Evolutionary conservation across 148 eudicot genomes (phyloP).

Genomic region (Rheum nobile): DNA sequence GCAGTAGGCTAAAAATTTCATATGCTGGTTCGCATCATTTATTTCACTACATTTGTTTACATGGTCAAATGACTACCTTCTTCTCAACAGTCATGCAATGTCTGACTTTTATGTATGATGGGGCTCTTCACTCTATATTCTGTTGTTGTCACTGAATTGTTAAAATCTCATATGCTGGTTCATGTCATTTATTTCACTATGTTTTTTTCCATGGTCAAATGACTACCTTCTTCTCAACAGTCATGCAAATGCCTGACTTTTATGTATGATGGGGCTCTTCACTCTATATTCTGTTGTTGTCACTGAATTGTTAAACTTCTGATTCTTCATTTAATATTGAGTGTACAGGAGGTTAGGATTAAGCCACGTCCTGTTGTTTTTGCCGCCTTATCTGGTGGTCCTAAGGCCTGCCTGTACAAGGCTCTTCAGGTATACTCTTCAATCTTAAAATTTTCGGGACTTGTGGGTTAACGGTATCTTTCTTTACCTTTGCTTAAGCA

Average conservation of each 20-base stretch:
- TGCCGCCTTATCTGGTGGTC: conserved; percentile 92
- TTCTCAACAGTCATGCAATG: background rate
- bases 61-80: background rate
- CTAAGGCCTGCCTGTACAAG: conserved; percentile 92
- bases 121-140: background rate
- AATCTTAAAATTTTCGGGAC: background rate
- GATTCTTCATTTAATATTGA: background rate
- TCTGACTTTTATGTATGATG: background rate
- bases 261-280: background rate
- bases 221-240: background rate
- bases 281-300: background rate
- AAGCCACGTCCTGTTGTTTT: conserved; percentile 78
- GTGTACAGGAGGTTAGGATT: conserved; percentile 50
- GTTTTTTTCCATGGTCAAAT: background rate
- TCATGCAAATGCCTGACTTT: background rate
- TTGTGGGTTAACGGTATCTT: background rate
- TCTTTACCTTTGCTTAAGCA: background rate
- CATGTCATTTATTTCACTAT: background rate
- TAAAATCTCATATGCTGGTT: background rate
- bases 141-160: background rate
- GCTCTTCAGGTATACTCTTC: conserved; percentile 61
- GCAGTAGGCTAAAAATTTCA: background rate
- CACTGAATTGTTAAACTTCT: background rate
- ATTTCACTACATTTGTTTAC: background rate
- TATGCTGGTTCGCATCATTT: background rate